These are phyloP conservation scores for Albatrellus ellisii DNA, from an alignment of 768 basidiomycete species.

Conservation along the genomic window DNA sequence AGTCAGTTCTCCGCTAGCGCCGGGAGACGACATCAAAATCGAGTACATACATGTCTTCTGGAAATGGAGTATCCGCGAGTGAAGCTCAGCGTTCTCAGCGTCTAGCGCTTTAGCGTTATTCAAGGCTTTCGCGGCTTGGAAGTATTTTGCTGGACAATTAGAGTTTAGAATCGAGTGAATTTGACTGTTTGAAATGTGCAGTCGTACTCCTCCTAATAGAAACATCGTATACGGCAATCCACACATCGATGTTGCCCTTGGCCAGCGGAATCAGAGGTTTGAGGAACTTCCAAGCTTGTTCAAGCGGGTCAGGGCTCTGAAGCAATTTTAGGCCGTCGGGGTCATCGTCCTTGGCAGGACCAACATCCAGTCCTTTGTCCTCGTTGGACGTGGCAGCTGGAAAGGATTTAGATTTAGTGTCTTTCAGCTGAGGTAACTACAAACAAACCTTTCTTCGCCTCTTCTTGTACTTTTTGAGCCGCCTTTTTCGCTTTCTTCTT, in stretches of 20 bases:
- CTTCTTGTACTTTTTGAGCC: conserved; percentile 50
- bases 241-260: conserved; percentile 46
- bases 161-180: neutral
- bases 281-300: conserved; percentile 61
- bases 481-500: conserved; percentile 83
- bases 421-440: neutral
- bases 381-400: conserved; percentile 32
- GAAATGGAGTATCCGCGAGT: conserved; percentile 58
- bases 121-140: conserved; percentile 68
- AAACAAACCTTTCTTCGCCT: conserved; percentile 53
- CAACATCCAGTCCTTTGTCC: conserved; percentile 58
- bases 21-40: conserved; percentile 3
- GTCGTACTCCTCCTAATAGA: conserved; percentile 65
- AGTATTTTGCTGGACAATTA: conserved; percentile 47
- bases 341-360: conserved; percentile 60
- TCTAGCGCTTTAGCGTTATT: conserved; percentile 39
- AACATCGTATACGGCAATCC: conserved; percentile 71
- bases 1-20: no score
- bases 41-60: conserved; percentile 33
- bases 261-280: conserved; percentile 44
- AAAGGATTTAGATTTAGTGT: conserved; percentile 10
- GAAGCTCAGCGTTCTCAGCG: conserved; percentile 49
- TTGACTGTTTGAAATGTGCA: neutral
- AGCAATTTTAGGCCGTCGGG: conserved; percentile 70
- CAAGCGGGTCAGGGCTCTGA: conserved; percentile 48